Evolutionary conservation across 139 green algal genomes (phyloP), one percentile per base, ranked within the genome.

Genomic region (Chlamydomonas incerta): DNA sequence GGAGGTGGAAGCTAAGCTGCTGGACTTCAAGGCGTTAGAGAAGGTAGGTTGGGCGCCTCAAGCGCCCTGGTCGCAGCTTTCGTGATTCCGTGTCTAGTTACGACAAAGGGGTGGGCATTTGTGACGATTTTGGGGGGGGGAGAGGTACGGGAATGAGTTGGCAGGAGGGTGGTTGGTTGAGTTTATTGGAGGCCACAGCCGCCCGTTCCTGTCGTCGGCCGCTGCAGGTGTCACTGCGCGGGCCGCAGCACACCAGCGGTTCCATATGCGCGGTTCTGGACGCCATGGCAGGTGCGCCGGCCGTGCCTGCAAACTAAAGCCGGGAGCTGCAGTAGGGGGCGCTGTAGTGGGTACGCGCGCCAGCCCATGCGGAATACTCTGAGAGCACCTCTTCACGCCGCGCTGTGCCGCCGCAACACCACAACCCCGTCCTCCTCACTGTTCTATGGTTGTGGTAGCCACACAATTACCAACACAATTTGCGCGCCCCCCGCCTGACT

Each of bases 231-330:
- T 71, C 82, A 0, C 55, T 91, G 17, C 67, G 34, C 24, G 88
- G 88, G 14, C 88, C 88, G 6, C 77, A 89, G 31, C 76, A 87
- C 23, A 55, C 23, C 4, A 41, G 65, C 28, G 72, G 46, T 21
- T 50, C 62, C 5, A 26, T 91, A 9, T 73, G 71, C 41, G 88
- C 88, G 10, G 79, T 85, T 1, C 37, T 85, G n/a, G 88, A 91
- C 57, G 72, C 75, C 28, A 82, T 91, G 72, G 83, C 80, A 10
- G 80, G 79, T 85, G 68, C 5, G 77, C n/a, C n/a, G n/a, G n/a
- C n/a, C n/a, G n/a, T n/a, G n/a, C n/a, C n/a, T n/a, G n/a, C n/a
- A n/a, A n/a, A n/a, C n/a, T n/a, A n/a, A n/a, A n/a, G 50, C 50
- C 10, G 50, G 11, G 11, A 57, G 50, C 50, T 10, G 50, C 50